These are phyloP conservation scores for Barbatosphaeria neglecta DNA, from an alignment of 495 filamentous ascomycete species.

Conservation along the genomic window DNA sequence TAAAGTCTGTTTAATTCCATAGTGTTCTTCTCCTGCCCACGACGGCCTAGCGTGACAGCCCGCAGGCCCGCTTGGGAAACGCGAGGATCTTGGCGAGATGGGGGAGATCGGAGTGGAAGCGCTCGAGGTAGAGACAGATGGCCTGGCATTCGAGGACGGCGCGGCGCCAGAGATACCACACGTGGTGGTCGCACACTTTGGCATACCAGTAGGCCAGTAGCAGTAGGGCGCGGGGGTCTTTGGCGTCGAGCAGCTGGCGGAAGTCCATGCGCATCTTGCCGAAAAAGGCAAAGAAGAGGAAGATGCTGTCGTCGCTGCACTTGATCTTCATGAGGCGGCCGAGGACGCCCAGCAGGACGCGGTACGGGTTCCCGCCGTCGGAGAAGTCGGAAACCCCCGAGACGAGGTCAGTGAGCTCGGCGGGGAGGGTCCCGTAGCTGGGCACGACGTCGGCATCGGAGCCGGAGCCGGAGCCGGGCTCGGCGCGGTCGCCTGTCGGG, in stretches of 20 bases:
- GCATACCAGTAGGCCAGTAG: slow-evolving; percentile 29
- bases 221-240: slow-evolving; percentile 23
- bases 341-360: background rate
- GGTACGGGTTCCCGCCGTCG: background rate
- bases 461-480: too few species aligned
- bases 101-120: slow-evolving; percentile 3
- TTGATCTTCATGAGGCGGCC: slow-evolving; percentile 12
- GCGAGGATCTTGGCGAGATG: slow-evolving; percentile 1
- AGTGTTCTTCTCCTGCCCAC: too few species aligned
- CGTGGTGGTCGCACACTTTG: slow-evolving; percentile 15
- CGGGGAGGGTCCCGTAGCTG: background rate
- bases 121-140: slow-evolving; percentile 15
- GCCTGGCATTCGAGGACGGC: slow-evolving; percentile 22
- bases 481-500: too few species aligned
- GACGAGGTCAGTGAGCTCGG: background rate
- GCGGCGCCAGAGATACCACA: slow-evolving; percentile 24
- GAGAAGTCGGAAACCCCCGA: background rate
- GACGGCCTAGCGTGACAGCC: background rate
- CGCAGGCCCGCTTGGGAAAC: slow-evolving; percentile 3
- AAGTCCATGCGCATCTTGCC: slow-evolving; percentile 16
- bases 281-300: slow-evolving; percentile 21
- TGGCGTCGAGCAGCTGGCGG: slow-evolving; percentile 14
- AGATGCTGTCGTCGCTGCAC: slow-evolving; percentile 13
- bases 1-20: too few species aligned
- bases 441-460: background rate